Evolutionary conservation across 441 rosid species (phyloP).

Genomic region (Populus hybrid): DNA sequence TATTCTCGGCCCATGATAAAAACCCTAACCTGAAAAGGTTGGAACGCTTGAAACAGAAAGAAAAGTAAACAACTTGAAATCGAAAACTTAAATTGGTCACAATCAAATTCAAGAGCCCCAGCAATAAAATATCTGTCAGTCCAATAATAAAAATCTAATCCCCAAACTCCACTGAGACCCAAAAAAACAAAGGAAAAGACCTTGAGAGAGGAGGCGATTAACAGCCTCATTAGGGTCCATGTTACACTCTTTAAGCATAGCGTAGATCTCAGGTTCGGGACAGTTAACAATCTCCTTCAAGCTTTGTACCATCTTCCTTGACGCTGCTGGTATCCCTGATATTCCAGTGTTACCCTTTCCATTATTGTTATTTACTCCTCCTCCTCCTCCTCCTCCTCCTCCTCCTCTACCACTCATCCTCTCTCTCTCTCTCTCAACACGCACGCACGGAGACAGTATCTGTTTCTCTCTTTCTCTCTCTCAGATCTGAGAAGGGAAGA

Average conservation of each 20-base stretch:
- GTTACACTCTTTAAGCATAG: conserved; percentile 88
- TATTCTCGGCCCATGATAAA: background rate
- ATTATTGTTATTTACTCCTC: conserved; percentile 25
- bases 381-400: conserved; percentile 52
- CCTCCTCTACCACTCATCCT: too few relatives aligned
- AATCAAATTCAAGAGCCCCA: background rate
- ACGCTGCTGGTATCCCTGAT: conserved; percentile 63
- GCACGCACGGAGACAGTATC: background rate
- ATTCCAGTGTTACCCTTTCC: conserved; percentile 58
- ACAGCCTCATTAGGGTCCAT: conserved; percentile 99
- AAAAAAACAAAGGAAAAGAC: conserved; percentile 20
- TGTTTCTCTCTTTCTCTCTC: background rate
- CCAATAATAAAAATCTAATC: background rate
- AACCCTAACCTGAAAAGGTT: background rate
- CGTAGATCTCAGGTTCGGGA: conserved; percentile 89
- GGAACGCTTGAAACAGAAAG: background rate
- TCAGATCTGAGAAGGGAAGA: conserved; percentile 40
- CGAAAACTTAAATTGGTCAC: background rate
- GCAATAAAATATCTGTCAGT: background rate
- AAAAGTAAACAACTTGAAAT: background rate
- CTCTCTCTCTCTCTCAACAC: too few relatives aligned
- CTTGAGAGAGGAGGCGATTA: conserved; percentile 92
- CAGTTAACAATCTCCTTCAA: conserved; percentile 93
- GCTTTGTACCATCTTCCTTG: conserved; percentile 89
- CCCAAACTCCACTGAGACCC: background rate